Conservation (phyloP, 2,329 filamentous ascomycete species). For the Penicillium sp. region DNA sequence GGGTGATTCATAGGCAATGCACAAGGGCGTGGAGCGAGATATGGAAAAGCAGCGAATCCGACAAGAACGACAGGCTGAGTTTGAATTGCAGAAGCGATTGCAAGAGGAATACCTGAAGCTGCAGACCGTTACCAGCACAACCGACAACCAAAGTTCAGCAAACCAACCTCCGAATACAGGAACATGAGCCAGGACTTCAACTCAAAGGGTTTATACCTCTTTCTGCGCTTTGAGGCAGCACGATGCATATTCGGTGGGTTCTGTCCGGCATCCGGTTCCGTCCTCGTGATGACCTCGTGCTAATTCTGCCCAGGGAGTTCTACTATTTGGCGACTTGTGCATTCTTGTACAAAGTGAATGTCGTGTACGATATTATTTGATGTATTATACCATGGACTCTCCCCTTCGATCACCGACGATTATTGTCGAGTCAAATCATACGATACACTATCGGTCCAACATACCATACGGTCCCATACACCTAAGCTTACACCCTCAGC, state of each 20-base stretch:
- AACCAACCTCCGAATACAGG: constrained; percentile 19
- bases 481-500: not conserved
- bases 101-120: constrained; percentile 89
- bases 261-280: not conserved
- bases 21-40: constrained; percentile 88
- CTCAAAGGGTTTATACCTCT: not conserved
- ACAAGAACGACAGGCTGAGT: constrained; percentile 86
- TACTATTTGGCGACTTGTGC: not conserved
- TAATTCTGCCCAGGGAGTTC: not conserved
- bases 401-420: not conserved
- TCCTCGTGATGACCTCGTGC: not conserved
- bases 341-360: not conserved
- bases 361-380: constrained; percentile 4
- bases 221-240: not conserved
- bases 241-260: constrained; percentile 5
- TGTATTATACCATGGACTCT: constrained; percentile 2
- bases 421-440: not conserved
- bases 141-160: constrained; percentile 21
- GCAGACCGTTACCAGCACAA: constrained; percentile 69
- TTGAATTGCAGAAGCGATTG: constrained; percentile 82
- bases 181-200: constrained; percentile 17
- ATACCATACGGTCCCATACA: not conserved
- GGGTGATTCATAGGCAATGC: constrained; percentile 68
- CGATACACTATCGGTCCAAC: not conserved
- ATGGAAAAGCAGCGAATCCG: constrained; percentile 92